Percentiles rank a stretch among this genome's conserved stretches.
Evolutionary conservation across 768 basidiomycete genomes (phyloP).

Genomic region (Lyophyllum shimeji): DNA sequence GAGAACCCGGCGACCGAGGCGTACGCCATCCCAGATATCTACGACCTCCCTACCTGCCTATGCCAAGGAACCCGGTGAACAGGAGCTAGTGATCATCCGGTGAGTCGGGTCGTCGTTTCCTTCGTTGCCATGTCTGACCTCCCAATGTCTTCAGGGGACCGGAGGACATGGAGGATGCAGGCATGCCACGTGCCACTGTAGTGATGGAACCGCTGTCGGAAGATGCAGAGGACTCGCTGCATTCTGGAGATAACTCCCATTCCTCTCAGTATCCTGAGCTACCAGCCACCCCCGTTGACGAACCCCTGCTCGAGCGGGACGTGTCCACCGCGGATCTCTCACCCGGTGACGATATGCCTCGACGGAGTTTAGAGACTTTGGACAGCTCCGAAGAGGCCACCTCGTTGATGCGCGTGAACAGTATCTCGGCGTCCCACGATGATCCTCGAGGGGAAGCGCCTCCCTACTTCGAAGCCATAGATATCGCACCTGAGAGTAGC

Average conservation of each 20-base stretch:
- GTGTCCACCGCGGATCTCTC: slow-evolving; percentile 25
- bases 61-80: slow-evolving; percentile 82
- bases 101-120: slow-evolving; percentile 18
- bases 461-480: slow-evolving; percentile 61
- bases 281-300: slow-evolving; percentile 38
- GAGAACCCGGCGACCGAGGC: slow-evolving; percentile 40
- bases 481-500: slow-evolving; percentile 5
- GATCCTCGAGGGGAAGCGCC: slow-evolving; percentile 59
- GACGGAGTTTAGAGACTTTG: slow-evolving; percentile 30
- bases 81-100: slow-evolving; percentile 72
- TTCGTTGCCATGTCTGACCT: neutral
- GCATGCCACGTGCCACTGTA: slow-evolving; percentile 37
- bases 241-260: slow-evolving; percentile 29
- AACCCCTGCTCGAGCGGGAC: slow-evolving; percentile 40
- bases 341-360: slow-evolving; percentile 20
- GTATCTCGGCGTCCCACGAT: slow-evolving; percentile 18
- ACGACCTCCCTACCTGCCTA: slow-evolving; percentile 77
- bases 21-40: slow-evolving; percentile 81
- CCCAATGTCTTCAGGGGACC: slow-evolving; percentile 37
- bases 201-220: slow-evolving; percentile 39
- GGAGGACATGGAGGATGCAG: slow-evolving; percentile 54
- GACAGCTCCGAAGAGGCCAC: slow-evolving; percentile 28
- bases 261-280: slow-evolving; percentile 34
- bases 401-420: slow-evolving; percentile 26
- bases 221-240: slow-evolving; percentile 31